Evolutionary conservation across 345 rosid genomes (phyloP), one percentile per base, ranked within the genome.

Genomic region (Pugionium cornutum): DNA sequence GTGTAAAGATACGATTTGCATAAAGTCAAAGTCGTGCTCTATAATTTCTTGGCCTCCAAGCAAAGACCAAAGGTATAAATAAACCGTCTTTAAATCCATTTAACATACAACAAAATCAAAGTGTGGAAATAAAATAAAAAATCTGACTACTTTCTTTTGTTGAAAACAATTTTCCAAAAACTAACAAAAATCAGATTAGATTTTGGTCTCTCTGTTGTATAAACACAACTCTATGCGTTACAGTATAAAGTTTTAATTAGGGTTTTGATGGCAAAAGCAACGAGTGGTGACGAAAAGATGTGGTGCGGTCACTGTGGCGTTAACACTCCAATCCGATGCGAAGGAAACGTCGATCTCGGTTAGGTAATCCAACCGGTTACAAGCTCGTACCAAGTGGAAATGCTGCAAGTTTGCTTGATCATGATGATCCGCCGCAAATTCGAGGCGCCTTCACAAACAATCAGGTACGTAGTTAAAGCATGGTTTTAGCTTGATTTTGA

Each of bases 291-390:
- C 36, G 68, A 39, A 53, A 62, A 70, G 25, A 47, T 70, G 75
- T 48, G 56, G 45, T 70, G 69, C 32, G 58, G 69, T 47, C 75
- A 70, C 69, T 70, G 75, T 9, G 30, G 64, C 6, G 52, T 70
- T 48, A 32, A 63, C 1, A 48, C 64, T 63, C 75, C 52, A 1
- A 40, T 63, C 53, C 64, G 69, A 10, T 45, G 27, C 27, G 75
- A 55, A 63, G 69, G 75, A 40, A 48, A 27, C 60, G 45, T 9
- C 9, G 9, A 8, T 55, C 60, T 37, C 45, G 60, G 25, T 9
- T 37, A 55, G 60, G 60, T 3, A 55, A 55, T 8, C 60, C 44
- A 3, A 18, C 60, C 2, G 60, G 60, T 37, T 55, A 55, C 33
- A 55, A 1, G 6, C 26, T 37, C 11, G 4, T 55, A 55, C 60